Conservation (phyloP, 202 grass and related monocot species). For the Zoysia matrella region DNA sequence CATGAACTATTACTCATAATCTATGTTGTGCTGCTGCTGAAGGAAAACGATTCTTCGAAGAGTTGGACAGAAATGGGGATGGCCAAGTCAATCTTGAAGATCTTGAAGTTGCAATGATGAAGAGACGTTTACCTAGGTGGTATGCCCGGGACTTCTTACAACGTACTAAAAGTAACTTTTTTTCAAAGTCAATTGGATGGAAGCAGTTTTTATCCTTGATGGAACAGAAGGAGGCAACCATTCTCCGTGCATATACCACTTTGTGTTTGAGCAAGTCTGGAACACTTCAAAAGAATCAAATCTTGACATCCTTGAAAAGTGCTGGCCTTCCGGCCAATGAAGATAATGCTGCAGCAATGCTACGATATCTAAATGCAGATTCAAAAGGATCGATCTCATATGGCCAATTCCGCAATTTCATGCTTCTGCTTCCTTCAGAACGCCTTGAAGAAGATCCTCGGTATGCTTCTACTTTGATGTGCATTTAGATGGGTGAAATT, state of each 20-base stretch:
- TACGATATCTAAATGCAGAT: constrained; percentile 90
- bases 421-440: constrained; percentile 95
- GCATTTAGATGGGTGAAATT: no score
- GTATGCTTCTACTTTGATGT: constrained; percentile 36
- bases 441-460: constrained; percentile 98
- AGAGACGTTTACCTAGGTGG: constrained; percentile 74
- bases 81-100: constrained; percentile 93
- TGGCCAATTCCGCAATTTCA: constrained; percentile 97
- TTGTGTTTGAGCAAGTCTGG: constrained; percentile 97
- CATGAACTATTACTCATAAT: constrained; percentile 21
- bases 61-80: constrained; percentile 92
- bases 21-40: neutral
- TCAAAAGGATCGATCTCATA: constrained; percentile 89
- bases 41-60: constrained; percentile 98
- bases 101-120: constrained; percentile 93
- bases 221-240: constrained; percentile 99
- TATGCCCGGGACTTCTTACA: constrained; percentile 84
- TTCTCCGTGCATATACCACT: constrained; percentile 91
- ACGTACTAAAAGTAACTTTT: constrained; percentile 80
- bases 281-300: constrained; percentile 96
- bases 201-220: constrained; percentile 96
- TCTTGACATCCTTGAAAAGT: constrained; percentile 76
- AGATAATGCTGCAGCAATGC: constrained; percentile 93
- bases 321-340: constrained; percentile 89
- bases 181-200: constrained; percentile 98